Evolutionary conservation across 139 green algal genomes (phyloP).

Genomic region (Zygnema circumcarinatum): DNA sequence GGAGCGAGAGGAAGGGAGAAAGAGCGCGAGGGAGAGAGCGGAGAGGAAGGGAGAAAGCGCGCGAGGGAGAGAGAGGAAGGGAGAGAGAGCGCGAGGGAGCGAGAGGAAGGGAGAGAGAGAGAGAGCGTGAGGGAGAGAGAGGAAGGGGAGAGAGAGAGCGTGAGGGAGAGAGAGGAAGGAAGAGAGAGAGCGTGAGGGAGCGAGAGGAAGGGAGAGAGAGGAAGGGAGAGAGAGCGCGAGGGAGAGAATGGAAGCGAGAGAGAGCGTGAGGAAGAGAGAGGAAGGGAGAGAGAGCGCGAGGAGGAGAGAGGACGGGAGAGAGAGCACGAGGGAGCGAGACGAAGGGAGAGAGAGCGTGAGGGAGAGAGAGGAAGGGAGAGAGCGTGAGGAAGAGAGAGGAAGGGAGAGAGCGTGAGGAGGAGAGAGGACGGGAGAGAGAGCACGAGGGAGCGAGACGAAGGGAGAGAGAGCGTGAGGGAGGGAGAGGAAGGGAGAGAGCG

Average conservation of each 20-base stretch:
- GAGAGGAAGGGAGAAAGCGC: conserved; percentile 6
- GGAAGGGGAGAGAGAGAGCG: conserved; percentile 19
- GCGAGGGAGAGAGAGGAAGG: no score
- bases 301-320: not conserved
- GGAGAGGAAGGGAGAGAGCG: not conserved
- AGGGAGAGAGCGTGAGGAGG: not conserved
- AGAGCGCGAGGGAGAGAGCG: no score
- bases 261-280: conserved; percentile 5
- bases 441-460: not conserved
- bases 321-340: not conserved
- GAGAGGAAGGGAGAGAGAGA: no score
- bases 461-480: not conserved
- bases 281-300: not conserved
- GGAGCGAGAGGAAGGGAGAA: no score
- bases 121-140: no score
- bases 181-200: no score
- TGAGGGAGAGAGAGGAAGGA: not conserved
- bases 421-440: not conserved
- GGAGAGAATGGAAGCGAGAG: no score
- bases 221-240: not conserved
- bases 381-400: conserved; percentile 10
- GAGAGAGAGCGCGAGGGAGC: no score
- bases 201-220: no score
- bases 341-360: not conserved
- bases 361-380: not conserved